These are phyloP conservation scores for Exophiala lecanii-corni DNA, from an alignment of 2,329 filamentous ascomycete genomes.

Conservation along the genomic window DNA sequence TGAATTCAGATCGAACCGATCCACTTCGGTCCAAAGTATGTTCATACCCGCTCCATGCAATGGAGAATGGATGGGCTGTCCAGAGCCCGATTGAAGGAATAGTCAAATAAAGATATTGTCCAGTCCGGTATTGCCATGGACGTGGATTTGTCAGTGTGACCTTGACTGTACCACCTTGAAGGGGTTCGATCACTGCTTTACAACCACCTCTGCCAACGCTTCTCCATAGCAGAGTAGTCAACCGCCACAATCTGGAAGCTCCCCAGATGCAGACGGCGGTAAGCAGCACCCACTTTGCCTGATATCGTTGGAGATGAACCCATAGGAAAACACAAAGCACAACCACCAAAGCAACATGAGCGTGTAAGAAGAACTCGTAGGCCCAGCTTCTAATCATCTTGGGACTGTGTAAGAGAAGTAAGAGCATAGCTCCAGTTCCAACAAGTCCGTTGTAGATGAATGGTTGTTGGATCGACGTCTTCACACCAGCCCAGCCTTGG, in stretches of 20 bases:
- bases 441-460: constrained; percentile 41
- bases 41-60: constrained; percentile 66
- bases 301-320: constrained; percentile 67
- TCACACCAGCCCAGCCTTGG: constrained; percentile 35
- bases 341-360: constrained; percentile 72
- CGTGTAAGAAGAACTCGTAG: constrained; percentile 90
- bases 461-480: constrained; percentile 26
- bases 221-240: constrained; percentile 59
- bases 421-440: constrained; percentile 52
- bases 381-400: constrained; percentile 87
- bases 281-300: constrained; percentile 70
- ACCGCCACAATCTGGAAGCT: constrained; percentile 61
- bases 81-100: constrained; percentile 62
- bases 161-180: constrained; percentile 65
- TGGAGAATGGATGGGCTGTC: constrained; percentile 74
- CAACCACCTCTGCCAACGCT: constrained; percentile 59
- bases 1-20: constrained; percentile 13
- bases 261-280: constrained; percentile 73
- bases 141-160: constrained; percentile 67
- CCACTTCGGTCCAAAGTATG: constrained; percentile 31
- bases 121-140: constrained; percentile 61
- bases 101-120: constrained; percentile 71
- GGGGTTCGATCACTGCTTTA: constrained; percentile 60
- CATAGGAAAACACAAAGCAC: constrained; percentile 67
- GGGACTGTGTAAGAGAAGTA: constrained; percentile 65